A percentile compares a stretch with the other conserved stretches of the same genome.
Conservation (phyloP, 2,329 filamentous ascomycete species). For the Trichoderma sp. region DNA sequence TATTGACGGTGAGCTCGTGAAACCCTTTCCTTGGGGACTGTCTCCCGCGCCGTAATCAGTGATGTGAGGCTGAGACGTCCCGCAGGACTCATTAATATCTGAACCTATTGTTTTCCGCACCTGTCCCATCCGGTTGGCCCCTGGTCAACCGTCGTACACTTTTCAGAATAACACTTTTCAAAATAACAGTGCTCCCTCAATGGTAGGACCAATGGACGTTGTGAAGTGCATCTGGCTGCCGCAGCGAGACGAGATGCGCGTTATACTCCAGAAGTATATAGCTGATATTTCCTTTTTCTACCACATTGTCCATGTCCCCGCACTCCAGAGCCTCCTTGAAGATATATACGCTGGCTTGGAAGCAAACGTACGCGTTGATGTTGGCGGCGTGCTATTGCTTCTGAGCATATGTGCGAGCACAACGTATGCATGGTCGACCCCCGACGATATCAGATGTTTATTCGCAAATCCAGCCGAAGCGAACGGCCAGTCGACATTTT, state of each 20-base stretch:
- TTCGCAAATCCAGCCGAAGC: constrained; percentile 35
- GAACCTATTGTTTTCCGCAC: constrained; percentile 39
- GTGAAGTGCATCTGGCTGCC: constrained; percentile 41
- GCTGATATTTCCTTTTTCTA: constrained; percentile 37
- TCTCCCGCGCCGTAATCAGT: constrained; percentile 14
- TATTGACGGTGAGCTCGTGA: constrained; percentile 34
- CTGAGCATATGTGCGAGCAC: constrained; percentile 37
- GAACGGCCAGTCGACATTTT: constrained; percentile 35
- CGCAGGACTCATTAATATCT: constrained; percentile 36
- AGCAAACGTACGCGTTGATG: constrained; percentile 29
- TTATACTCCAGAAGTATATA: constrained; percentile 37
- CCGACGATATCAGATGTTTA: constrained; percentile 34
- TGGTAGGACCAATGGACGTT: constrained; percentile 33
- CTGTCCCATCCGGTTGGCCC: constrained; percentile 38
- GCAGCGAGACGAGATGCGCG: constrained; percentile 36
- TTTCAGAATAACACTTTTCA: constrained; percentile 37
- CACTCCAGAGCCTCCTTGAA: constrained; percentile 34
- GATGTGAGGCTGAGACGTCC: constrained; percentile 21
- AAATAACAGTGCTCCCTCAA: constrained; percentile 30
- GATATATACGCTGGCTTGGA: constrained; percentile 37
- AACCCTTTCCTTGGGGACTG: constrained; percentile 5
- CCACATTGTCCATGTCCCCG: constrained; percentile 37
- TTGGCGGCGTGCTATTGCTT: constrained; percentile 35
- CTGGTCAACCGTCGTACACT: constrained; percentile 38
- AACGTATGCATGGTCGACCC: constrained; percentile 37